Evolutionary conservation across 768 basidiomycete species (phyloP).

Genomic region (Daedaleopsis sinensis): DNA sequence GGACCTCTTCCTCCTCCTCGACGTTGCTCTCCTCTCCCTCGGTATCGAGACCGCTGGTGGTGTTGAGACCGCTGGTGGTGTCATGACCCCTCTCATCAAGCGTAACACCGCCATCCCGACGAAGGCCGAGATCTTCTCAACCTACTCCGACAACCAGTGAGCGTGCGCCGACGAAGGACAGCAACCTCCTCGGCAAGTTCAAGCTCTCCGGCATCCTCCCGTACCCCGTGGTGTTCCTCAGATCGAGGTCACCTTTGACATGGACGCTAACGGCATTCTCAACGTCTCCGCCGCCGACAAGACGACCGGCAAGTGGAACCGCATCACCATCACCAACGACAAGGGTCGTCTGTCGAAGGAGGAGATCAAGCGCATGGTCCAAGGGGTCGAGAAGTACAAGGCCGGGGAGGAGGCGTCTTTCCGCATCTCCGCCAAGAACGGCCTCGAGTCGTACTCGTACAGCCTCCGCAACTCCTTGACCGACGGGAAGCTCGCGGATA

Average conservation of each 20-base stretch:
- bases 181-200: slow-evolving; percentile 64
- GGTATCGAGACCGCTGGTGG: slow-evolving; percentile 98
- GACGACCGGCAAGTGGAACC: slow-evolving; percentile 94
- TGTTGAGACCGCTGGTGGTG: slow-evolving; percentile 98
- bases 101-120: slow-evolving; percentile 98
- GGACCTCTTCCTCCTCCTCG: slow-evolving; percentile 92
- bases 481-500: slow-evolving; percentile 84
- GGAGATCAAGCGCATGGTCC: slow-evolving; percentile 97
- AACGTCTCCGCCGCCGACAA: slow-evolving; percentile 96
- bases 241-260: slow-evolving; percentile 98
- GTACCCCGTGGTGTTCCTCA: slow-evolving; percentile 97
- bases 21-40: slow-evolving; percentile 86
- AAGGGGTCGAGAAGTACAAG: slow-evolving; percentile 35
- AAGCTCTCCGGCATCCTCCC: slow-evolving; percentile 81
- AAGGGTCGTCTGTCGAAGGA: slow-evolving; percentile 96
- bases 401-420: slow-evolving; percentile 85
- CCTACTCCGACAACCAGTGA: slow-evolving; percentile 71
- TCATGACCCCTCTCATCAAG: slow-evolving; percentile 98
- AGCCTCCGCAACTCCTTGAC: slow-evolving; percentile 88
- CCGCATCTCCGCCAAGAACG: slow-evolving; percentile 87
- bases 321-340: slow-evolving; percentile 94
- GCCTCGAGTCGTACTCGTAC: slow-evolving; percentile 92
- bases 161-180: slow-evolving; percentile 97
- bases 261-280: slow-evolving; percentile 94
- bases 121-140: slow-evolving; percentile 98